Evolutionary conservation across 805 yeast genomes (phyloP), one percentile per base, ranked within the genome.

Genomic region (Cyberlindnera subsufficiens): DNA sequence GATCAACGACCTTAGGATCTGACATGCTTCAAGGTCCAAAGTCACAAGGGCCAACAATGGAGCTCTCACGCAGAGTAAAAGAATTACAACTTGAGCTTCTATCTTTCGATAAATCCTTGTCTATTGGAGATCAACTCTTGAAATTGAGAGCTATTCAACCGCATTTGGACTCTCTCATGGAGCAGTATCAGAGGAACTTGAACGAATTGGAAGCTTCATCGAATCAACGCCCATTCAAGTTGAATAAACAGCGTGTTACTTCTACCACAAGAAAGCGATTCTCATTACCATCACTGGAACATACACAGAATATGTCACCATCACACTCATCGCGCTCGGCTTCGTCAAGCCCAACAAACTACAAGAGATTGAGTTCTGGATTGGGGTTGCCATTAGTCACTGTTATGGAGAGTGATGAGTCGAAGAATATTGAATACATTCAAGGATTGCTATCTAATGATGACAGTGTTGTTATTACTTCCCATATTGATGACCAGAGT

Each of bases 361-460:
- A 38, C 20, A 59, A 55, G 35, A 49, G 63, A 39, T 33, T 50
- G 14, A 59, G 62, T 37, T 53, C 58, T 3, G 65, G 65, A 1
- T 43, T 61, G 3, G 42, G 55, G 4, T 39, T 61, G 4, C 52
- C 63, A 11, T 40, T 61, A 18, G 37, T 61, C 22, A 61, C 62
- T 1, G 61, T 61, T 6, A 32, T 54, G 18, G 65, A 60, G 30
- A 53, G 47, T 3, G 32, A 46, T 10, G 46, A 48, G 13, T 38
- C 1, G 27, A 38, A 11, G 42, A 33, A 22, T 22, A 22, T 22
- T 10, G 55, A 52, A 25, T 52, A 54, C 37, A 55, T 56, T 27
- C 35, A 39, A 6, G 32, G 47, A 7, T 30, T 58, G 20, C 17
- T 56, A 15, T 55, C 61, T 0, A 54, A 50, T 38, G 60, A 58